These are phyloP conservation scores for Scolecobasidium constrictum DNA, from an alignment of 2,329 filamentous ascomycete genomes.

Conservation along the genomic window DNA sequence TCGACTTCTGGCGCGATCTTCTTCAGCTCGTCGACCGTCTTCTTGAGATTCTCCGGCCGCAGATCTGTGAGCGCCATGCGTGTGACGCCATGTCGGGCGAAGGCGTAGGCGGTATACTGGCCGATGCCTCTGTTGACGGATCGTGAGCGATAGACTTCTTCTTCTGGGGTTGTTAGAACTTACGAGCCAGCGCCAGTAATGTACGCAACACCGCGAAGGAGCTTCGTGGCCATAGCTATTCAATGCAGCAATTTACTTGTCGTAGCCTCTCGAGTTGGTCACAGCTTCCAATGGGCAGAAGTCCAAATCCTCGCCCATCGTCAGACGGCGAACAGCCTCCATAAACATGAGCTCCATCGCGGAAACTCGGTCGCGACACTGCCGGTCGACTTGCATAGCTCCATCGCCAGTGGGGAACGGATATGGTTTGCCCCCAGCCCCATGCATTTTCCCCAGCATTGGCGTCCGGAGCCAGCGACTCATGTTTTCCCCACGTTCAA, in stretches of 20 bases:
- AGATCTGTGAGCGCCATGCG: slow-evolving; percentile 38
- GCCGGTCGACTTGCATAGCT: background rate
- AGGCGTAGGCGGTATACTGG: slow-evolving; percentile 33
- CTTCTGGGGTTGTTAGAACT: slow-evolving; percentile 12
- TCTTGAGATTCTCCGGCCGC: slow-evolving; percentile 23
- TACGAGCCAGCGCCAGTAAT: slow-evolving; percentile 36
- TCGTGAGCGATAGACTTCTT: too few species aligned
- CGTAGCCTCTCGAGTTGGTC: too few species aligned
- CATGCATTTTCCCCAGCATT: too few species aligned
- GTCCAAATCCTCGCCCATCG: background rate
- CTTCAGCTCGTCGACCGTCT: slow-evolving; percentile 24
- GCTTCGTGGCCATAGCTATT: slow-evolving; percentile 14
- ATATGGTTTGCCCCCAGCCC: background rate
- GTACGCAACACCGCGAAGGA: slow-evolving; percentile 36
- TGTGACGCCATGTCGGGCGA: slow-evolving; percentile 37
- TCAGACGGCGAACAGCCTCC: background rate
- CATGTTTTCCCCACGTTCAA: too few species aligned
- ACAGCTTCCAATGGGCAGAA: too few species aligned
- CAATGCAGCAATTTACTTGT: background rate
- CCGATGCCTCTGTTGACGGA: slow-evolving; percentile 42
- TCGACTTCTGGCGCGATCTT: slow-evolving; percentile 29
- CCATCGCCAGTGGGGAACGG: too few species aligned
- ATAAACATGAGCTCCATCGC: background rate
- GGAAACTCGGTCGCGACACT: background rate
- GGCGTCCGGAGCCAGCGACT: too few species aligned